These are phyloP conservation scores for Salix purpurea DNA, from an alignment of 345 rosid genomes.

Conservation along the genomic window DNA sequence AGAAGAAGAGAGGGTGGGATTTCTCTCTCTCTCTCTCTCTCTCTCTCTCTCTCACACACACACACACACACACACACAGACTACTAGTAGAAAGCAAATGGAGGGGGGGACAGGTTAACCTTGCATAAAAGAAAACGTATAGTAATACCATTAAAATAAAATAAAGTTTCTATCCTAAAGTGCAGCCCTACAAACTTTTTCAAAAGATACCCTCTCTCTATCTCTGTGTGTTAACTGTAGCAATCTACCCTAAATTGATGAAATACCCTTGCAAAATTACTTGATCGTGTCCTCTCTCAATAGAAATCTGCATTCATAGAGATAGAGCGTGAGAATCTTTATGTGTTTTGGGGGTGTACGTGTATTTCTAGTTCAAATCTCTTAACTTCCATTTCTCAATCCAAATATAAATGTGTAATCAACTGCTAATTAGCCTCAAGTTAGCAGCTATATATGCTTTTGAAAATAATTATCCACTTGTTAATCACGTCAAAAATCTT, in stretches of 20 bases:
- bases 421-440: too few relatives aligned
- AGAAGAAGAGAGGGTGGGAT: constrained; percentile 30
- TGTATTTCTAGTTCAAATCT: too few relatives aligned
- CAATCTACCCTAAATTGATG: background rate
- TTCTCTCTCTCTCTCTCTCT: background rate
- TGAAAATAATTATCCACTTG: too few relatives aligned
- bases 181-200: constrained; percentile 14
- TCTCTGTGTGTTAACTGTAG: background rate
- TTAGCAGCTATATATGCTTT: too few relatives aligned
- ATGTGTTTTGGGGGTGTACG: background rate
- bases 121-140: constrained; percentile 9
- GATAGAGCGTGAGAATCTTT: background rate
- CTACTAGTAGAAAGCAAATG: constrained; percentile 11
- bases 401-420: too few relatives aligned
- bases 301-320: background rate
- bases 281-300: background rate
- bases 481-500: background rate
- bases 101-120: constrained; percentile 18
- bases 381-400: too few relatives aligned
- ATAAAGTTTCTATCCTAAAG: constrained; percentile 15
- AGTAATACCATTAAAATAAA: background rate
- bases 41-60: too few relatives aligned
- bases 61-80: background rate
- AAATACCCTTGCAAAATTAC: background rate
- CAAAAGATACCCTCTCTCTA: constrained; percentile 20